Percentiles rank a stretch among this genome's conserved stretches.
Evolutionary conservation across 2,329 filamentous ascomycete species (phyloP).

Genomic region (Fusarium sp.): DNA sequence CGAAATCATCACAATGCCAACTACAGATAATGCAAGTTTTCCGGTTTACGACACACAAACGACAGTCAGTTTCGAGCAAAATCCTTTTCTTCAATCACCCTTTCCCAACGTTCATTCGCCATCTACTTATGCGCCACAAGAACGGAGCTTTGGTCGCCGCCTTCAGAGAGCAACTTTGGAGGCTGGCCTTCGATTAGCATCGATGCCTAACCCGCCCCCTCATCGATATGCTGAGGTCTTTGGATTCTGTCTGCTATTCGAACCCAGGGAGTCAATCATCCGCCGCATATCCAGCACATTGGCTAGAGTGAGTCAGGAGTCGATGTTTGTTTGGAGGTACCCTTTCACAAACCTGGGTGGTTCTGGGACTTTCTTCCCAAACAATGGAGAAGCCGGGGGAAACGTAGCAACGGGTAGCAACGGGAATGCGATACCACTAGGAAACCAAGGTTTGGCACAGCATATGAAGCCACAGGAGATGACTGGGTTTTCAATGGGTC

Average conservation of each 20-base stretch:
- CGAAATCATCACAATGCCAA: conserved; percentile 64
- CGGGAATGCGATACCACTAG: conserved; percentile 40
- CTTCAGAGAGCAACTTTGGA: conserved; percentile 76
- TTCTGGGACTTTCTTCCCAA: conserved; percentile 72
- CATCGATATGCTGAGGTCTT: conserved; percentile 69
- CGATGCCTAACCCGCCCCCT: conserved; percentile 60
- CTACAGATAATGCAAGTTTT: conserved; percentile 66
- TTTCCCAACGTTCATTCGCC: conserved; percentile 57
- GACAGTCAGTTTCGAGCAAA: conserved; percentile 32
- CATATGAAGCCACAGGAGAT: conserved; percentile 38
- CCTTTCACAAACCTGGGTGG: conserved; percentile 76
- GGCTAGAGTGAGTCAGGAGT: conserved; percentile 50
- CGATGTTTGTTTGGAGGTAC: conserved; percentile 68
- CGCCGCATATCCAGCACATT: conserved; percentile 53
- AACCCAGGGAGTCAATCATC: conserved; percentile 62
- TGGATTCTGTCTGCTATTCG: conserved; percentile 75
- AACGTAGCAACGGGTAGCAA: neutral
- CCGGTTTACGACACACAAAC: conserved; percentile 50
- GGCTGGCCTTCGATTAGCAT: conserved; percentile 68
- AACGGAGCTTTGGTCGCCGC: conserved; percentile 76
- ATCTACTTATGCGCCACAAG: conserved; percentile 69
- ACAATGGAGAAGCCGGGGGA: conserved; percentile 8
- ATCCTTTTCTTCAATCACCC: conserved; percentile 37
- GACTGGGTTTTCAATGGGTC: conserved; percentile 57
- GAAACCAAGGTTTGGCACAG: conserved; percentile 53